Evolutionary conservation across 176 grass and related monocot species (phyloP).

Genomic region (Triticum dicoccoides): DNA sequence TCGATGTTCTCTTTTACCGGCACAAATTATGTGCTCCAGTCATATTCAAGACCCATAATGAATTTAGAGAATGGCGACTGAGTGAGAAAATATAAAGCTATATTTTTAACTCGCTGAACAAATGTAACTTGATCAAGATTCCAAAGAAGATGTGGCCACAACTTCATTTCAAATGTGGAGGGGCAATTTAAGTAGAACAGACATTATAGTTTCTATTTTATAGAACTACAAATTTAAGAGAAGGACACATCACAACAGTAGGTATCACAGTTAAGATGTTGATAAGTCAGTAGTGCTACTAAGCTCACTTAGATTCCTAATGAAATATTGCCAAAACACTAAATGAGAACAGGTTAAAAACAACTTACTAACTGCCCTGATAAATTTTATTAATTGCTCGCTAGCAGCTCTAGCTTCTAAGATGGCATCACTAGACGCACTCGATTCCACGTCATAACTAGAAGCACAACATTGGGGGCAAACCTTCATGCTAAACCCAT

Average conservation of each 20-base stretch:
- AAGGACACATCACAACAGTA: neutral
- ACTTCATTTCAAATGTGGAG: conserved; percentile 66
- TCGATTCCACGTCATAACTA: conserved; percentile 79
- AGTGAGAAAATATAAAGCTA: neutral
- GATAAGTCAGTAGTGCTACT: neutral
- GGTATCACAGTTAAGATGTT: neutral
- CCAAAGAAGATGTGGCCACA: conserved; percentile 82
- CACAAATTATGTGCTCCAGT: conserved; percentile 4
- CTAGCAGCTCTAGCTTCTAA: conserved; percentile 73
- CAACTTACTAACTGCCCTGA: conserved; percentile 54
- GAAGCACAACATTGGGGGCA: conserved; percentile 69
- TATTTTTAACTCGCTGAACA: neutral
- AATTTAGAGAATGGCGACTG: neutral
- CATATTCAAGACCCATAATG: conserved; percentile 2
- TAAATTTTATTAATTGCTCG: conserved; percentile 88
- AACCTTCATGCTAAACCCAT: conserved; percentile 87
- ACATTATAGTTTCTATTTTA: neutral
- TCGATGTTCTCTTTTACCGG: conserved; percentile 80
- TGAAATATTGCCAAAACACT: neutral
- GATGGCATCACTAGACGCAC: conserved; percentile 82
- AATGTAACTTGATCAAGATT: conserved; percentile 65
- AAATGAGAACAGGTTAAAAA: neutral
- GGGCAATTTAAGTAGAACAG: conserved; percentile 36
- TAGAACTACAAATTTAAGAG: neutral
- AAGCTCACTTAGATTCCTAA: neutral